Conservation (phyloP, 2,329 filamentous ascomycete genomes). For the Alternaria gansuensis region DNA sequence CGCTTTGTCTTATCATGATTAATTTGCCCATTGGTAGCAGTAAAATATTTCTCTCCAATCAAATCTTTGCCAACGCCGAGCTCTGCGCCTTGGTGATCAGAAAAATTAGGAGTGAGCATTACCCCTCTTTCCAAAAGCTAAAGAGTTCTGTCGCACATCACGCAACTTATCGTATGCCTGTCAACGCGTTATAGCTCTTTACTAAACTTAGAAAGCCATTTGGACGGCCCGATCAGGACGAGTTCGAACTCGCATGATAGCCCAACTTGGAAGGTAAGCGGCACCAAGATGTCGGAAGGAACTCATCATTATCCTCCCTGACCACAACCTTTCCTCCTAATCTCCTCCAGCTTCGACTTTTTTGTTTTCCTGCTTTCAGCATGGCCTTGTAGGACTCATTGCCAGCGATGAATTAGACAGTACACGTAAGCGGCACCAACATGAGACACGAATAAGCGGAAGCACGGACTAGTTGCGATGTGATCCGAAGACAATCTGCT, state of each 20-base stretch:
- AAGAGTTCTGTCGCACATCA: background rate
- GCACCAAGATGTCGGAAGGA: constrained; percentile 11
- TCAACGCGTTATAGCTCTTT: background rate
- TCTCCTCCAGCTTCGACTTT: background rate
- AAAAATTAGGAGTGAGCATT: constrained; percentile 9
- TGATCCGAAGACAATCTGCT: constrained; percentile 40
- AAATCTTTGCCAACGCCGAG: background rate
- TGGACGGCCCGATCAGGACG: background rate
- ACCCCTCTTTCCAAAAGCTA: constrained; percentile 15
- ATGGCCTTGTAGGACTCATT: constrained; percentile 25
- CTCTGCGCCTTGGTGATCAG: constrained; percentile 9
- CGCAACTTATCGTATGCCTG: background rate
- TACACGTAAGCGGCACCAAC: constrained; percentile 53
- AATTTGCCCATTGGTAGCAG: background rate
- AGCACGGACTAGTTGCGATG: constrained; percentile 51
- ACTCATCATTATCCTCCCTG: background rate
- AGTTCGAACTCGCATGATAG: background rate
- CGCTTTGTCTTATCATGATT: background rate
- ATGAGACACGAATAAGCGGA: constrained; percentile 58
- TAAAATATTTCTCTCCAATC: background rate
- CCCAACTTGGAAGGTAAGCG: background rate
- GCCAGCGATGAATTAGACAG: constrained; percentile 43
- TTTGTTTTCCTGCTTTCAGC: background rate
- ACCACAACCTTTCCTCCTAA: background rate
- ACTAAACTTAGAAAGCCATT: background rate